Evolutionary conservation across 208 protist genomes (phyloP).

Genomic region (Acanthamoeba polyphaga): DNA sequence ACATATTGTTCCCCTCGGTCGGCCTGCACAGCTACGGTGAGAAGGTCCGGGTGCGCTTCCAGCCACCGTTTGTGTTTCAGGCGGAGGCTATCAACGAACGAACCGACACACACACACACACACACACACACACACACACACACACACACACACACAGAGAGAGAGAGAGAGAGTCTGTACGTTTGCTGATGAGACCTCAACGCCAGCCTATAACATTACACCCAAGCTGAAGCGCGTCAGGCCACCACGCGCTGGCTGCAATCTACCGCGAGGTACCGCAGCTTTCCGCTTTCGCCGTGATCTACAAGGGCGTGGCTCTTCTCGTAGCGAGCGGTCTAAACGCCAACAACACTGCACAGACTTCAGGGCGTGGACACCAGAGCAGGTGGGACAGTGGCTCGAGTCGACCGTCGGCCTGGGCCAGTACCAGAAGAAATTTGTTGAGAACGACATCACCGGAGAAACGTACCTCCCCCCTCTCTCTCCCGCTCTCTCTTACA

Average conservation of each 20-base stretch:
- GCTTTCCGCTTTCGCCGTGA: not conserved
- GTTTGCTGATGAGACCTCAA: not conserved
- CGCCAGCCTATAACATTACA: not conserved
- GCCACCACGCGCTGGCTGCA: not conserved
- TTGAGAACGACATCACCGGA: constrained; percentile 47
- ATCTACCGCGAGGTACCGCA: not conserved
- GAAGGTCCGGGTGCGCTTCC: constrained; percentile 32
- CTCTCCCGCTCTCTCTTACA: not conserved
- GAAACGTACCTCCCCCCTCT: not conserved
- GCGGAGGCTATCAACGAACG: constrained; percentile 4
- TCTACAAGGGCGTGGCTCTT: not conserved
- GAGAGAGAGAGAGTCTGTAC: not conserved
- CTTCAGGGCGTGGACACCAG: not conserved
- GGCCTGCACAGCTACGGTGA: constrained; percentile 1
- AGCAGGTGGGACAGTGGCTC: constrained; percentile 19
- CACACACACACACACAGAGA: no score
- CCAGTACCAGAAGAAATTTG: constrained; percentile 4
- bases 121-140: not conserved
- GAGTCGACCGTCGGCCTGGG: constrained; percentile 3
- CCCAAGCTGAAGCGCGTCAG: not conserved
- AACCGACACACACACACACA: not conserved
- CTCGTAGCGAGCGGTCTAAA: not conserved
- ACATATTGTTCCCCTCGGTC: not conserved
- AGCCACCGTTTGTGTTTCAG: constrained; percentile 29
- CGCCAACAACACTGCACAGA: not conserved